A percentile compares a stretch with the other conserved stretches of the same genome.
phyloP scores from a whole-genome alignment of 257 asterid species.

The Paraleonurus japonicus region DNA sequence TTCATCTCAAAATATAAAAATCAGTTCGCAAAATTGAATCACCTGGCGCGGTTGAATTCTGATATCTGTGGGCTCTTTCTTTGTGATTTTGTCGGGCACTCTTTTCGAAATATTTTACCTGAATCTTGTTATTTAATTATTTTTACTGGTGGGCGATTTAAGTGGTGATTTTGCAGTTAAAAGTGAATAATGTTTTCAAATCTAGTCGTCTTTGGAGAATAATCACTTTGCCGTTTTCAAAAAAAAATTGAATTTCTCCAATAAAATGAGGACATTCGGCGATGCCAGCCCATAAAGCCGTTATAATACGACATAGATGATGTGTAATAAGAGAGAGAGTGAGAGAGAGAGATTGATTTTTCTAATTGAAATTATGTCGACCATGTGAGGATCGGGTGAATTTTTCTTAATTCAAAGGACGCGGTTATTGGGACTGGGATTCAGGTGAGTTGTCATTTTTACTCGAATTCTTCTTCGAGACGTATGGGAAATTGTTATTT shows the following conservation, averaged over 20 bases:
- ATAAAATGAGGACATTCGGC: constrained; percentile 25
- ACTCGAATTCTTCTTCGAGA: not conserved
- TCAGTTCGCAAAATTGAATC: not conserved
- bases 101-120: not conserved
- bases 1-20: not conserved
- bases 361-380: not conserved
- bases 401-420: constrained; percentile 16
- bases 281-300: constrained; percentile 50
- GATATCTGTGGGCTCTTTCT: not conserved
- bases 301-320: constrained; percentile 22
- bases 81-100: too few species aligned
- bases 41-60: not conserved
- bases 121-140: not conserved
- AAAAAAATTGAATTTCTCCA: not conserved
- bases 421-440: not conserved
- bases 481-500: not conserved
- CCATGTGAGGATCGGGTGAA: constrained; percentile 14
- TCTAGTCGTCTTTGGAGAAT: not conserved
- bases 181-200: constrained; percentile 18
- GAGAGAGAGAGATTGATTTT: not conserved
- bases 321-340: not conserved
- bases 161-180: not conserved
- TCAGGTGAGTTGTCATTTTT: constrained; percentile 27
- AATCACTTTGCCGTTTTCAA: not conserved
- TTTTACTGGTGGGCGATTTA: not conserved